Percentiles rank a stretch among this genome's conserved stretches.
Evolutionary conservation across 768 basidiomycete species (phyloP).

Genomic region (Russula foetens): DNA sequence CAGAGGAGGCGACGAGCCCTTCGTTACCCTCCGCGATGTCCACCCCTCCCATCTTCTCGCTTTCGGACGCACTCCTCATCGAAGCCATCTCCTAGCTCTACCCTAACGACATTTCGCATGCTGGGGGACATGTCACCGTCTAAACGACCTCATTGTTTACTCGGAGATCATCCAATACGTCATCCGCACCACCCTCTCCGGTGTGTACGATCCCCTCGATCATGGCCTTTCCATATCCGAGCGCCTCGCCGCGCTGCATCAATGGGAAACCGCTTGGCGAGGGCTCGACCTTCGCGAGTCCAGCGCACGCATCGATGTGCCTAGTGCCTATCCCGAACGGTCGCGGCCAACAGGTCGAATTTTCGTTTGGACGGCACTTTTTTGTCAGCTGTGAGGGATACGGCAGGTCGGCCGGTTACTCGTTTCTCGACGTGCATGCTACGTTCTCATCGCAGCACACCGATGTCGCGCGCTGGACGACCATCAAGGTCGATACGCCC

Average conservation of each 20-base stretch:
- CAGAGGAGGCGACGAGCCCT: too few relatives aligned
- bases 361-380: constrained; percentile 11
- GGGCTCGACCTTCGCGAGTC: not conserved
- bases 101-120: not conserved
- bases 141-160: not conserved
- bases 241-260: not conserved
- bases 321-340: too few relatives aligned
- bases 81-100: not conserved
- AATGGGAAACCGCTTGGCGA: not conserved
- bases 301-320: not conserved
- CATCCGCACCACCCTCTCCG: constrained; percentile 5
- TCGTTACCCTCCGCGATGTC: not conserved
- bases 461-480: constrained; percentile 1
- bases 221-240: not conserved
- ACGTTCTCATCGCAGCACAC: too few relatives aligned
- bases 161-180: not conserved
- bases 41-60: not conserved
- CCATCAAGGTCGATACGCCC: constrained; percentile 1
- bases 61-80: constrained; percentile 11
- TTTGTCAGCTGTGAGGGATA: constrained; percentile 10
- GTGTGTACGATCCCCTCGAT: constrained; percentile 9
- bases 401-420: not conserved
- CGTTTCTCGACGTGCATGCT: too few relatives aligned
- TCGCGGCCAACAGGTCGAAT: not conserved
- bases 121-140: not conserved